Evolutionary conservation across 148 eudicot genomes (phyloP), one percentile per base, ranked within the genome.

Genomic region (Chenopodium suecicum): DNA sequence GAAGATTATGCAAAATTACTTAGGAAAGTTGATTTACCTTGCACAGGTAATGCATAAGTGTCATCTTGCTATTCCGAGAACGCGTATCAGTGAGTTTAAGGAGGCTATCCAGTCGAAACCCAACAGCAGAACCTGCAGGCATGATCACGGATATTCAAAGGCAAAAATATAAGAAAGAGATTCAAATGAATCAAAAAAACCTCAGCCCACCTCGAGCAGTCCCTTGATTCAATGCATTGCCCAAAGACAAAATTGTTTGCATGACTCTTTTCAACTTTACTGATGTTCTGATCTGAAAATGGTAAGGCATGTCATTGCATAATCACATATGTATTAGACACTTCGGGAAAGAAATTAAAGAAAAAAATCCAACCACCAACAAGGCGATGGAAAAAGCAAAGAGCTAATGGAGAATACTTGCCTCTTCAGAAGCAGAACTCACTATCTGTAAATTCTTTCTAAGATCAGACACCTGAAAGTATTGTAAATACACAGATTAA

Each of bases 151-250:
- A 60, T 19, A 44, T 58, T 80, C 60, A 41, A 9, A 41, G 72
- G 31, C 41, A 22, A 46, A 63, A 68, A 82, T 41, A 11, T 41
- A 41, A 41, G 44, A 41, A 58, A 22, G 60, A 29, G 46, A 41
- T 3, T 44, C 52, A 20, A 63, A 2, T 27, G 17, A 65, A 34
- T 63, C n/a, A 19, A 75, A 4, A 79, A 25, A 50, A 14, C 52
- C 66, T 29, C 48, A 46, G 3, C 69, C 81, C 70, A 97, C 99
- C 99, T 88, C 98, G 89, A 68, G 98, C 97, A 77, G 99, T 97
- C 81, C 98, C 98, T 86, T 97, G 99, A 87, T 97, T 97, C 85
- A 97, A 79, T 58, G 99, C 99, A 90, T 97, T 97, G 65, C 99
- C 99, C 68, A 97, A 83, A 32, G 95, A 90, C 79, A 97, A 92